Conservation (phyloP, 2,329 filamentous ascomycete species). For the Trichothecium roseum region DNA sequence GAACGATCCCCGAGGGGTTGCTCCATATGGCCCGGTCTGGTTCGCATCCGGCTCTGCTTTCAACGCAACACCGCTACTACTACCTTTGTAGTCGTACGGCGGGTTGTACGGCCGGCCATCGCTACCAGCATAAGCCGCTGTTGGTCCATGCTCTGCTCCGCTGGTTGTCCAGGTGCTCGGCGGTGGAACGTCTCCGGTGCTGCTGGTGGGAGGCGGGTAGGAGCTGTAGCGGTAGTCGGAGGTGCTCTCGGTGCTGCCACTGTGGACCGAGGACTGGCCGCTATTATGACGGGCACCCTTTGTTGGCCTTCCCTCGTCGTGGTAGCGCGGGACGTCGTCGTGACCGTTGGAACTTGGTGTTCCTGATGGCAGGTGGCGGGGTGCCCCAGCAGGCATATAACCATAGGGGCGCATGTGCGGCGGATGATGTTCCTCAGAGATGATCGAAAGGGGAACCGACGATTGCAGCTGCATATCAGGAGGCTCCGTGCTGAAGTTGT, state of each 20-base stretch:
- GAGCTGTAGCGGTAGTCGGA: slow-evolving; percentile 49
- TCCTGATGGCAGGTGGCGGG: slow-evolving; percentile 37
- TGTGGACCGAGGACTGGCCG: slow-evolving; percentile 43
- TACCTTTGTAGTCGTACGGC: slow-evolving; percentile 35
- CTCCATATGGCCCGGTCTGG: slow-evolving; percentile 27
- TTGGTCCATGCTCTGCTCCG: slow-evolving; percentile 33
- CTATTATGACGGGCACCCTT: slow-evolving; percentile 45
- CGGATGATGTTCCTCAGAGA: slow-evolving; percentile 34
- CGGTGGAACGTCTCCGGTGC: slow-evolving; percentile 20
- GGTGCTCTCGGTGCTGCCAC: slow-evolving; percentile 35
- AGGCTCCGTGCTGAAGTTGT: slow-evolving; percentile 37
- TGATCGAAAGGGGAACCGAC: slow-evolving; percentile 40
- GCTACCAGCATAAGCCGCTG: slow-evolving; percentile 32
- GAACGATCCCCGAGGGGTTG: slow-evolving; percentile 30
- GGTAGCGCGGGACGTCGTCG: slow-evolving; percentile 45
- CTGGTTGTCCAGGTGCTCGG: slow-evolving; percentile 38
- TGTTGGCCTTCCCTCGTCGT: slow-evolving; percentile 44
- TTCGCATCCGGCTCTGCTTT: slow-evolving; percentile 15
- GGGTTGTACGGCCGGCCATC: slow-evolving; percentile 39
- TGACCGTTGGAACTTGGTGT: slow-evolving; percentile 28
- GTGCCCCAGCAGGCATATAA: slow-evolving; percentile 39
- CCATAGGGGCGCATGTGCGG: slow-evolving; percentile 42
- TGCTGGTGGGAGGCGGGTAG: slow-evolving; percentile 18
- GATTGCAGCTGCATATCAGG: slow-evolving; percentile 44
- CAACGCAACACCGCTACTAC: slow-evolving; percentile 10